Evolutionary conservation across 805 yeast species (phyloP).

Genomic region (Clavispora asparagi): DNA sequence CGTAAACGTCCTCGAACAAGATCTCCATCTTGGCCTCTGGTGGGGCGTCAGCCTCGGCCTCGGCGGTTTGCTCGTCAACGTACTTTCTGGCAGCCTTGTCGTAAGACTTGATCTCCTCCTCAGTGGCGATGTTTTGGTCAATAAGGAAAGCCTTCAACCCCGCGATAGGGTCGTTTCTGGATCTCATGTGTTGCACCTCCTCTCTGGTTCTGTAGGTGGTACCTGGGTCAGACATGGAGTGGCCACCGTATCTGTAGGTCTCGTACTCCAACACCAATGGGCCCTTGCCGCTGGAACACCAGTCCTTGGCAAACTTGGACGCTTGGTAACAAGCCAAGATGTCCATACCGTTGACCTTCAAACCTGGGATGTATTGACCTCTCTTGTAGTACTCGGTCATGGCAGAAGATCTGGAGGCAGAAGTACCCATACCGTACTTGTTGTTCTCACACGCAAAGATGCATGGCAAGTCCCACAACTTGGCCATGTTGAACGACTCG

Average conservation of each 20-base stretch:
- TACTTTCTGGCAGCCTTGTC: conserved; percentile 95
- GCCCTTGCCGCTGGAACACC: conserved; percentile 90
- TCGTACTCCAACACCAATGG: conserved; percentile 95
- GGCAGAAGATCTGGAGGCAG: conserved; percentile 96
- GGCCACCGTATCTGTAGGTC: conserved; percentile 99
- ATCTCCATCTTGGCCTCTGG: conserved; percentile 95
- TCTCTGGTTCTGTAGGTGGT: conserved; percentile 99
- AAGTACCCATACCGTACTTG: conserved; percentile 99
- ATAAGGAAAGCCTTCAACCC: conserved; percentile 85
- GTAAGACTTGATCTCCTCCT: conserved; percentile 88
- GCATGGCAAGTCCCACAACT: conserved; percentile 94
- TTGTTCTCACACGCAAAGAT: conserved; percentile 97
- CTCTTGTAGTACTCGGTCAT: conserved; percentile 96
- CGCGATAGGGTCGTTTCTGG: conserved; percentile 95
- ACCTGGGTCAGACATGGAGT: conserved; percentile 99
- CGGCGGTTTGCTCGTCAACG: conserved; percentile 91
- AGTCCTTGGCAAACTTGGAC: conserved; percentile 94
- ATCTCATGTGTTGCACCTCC: conserved; percentile 99
- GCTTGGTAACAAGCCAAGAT: conserved; percentile 93
- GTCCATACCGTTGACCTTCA: conserved; percentile 98
- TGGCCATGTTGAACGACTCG: conserved; percentile 98
- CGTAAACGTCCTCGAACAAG: conserved; percentile 94
- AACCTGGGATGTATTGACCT: conserved; percentile 99
- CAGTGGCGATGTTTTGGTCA: conserved; percentile 82
- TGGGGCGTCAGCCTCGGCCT: conserved; percentile 89